Percentiles rank a stretch among this genome's conserved stretches.
Evolutionary conservation across 768 basidiomycete species (phyloP).

Genomic region (Suillus ampliporus): DNA sequence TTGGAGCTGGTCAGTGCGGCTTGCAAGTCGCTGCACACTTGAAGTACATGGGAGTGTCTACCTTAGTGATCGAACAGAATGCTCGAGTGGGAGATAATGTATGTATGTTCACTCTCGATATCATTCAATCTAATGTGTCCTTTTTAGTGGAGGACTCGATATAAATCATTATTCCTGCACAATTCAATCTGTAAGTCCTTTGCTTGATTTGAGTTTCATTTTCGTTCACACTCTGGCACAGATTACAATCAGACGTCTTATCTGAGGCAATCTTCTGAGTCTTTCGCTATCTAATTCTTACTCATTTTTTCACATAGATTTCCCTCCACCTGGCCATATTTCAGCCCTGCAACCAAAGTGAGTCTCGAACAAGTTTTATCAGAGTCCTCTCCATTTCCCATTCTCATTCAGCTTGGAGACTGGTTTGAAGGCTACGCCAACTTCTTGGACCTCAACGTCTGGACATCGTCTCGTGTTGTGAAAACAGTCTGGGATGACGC

Average conservation of each 20-base stretch:
- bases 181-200: conserved; percentile 50
- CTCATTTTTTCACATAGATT: conserved; percentile 42
- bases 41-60: conserved; percentile 56
- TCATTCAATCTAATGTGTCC: conserved; percentile 1
- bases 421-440: conserved; percentile 69
- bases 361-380: not conserved
- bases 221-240: conserved; percentile 22
- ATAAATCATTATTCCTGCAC: conserved; percentile 60
- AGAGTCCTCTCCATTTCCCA: not conserved
- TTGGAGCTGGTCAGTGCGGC: conserved; percentile 72
- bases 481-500: conserved; percentile 41
- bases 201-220: conserved; percentile 11
- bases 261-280: conserved; percentile 43
- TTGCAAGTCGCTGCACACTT: conserved; percentile 66
- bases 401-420: conserved; percentile 51
- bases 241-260: conserved; percentile 63
- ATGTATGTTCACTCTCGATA: conserved; percentile 4
- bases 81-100: conserved; percentile 53
- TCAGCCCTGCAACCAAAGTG: conserved; percentile 56
- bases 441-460: conserved; percentile 63
- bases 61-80: conserved; percentile 60
- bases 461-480: conserved; percentile 53
- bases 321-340: conserved; percentile 58
- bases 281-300: not conserved
- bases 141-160: conserved; percentile 56